Conservation (phyloP, 139 green algal species). For the Haematococcus sp. region DNA sequence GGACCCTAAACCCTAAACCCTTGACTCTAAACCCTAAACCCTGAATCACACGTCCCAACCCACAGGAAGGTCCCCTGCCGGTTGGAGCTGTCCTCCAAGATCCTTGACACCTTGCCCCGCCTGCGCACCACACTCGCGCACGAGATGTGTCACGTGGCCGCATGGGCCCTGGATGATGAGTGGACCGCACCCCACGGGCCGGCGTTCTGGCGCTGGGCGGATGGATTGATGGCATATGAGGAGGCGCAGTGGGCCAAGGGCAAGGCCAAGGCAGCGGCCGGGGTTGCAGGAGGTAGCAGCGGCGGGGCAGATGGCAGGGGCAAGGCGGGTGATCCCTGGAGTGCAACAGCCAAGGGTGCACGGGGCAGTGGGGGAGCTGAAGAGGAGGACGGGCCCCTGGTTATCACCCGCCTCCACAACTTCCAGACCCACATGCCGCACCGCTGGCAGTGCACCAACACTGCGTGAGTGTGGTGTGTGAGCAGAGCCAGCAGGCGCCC, state of each 20-base stretch:
- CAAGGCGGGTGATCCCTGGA: not conserved
- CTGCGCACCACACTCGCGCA: conserved; percentile 57
- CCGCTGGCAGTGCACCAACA: conserved; percentile 51
- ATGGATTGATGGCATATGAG: conserved; percentile 1
- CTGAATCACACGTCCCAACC: too few species aligned
- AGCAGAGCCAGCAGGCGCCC: too few species aligned
- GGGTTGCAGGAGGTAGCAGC: not conserved
- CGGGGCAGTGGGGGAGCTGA: conserved; percentile 12
- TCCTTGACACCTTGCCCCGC: conserved; percentile 34
- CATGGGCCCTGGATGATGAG: conserved; percentile 48
- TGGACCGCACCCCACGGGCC: conserved; percentile 44
- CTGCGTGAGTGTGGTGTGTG: not conserved
- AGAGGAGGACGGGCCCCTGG: conserved; percentile 15
- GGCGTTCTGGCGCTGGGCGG: conserved; percentile 50
- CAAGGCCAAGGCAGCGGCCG: not conserved
- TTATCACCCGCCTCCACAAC: conserved; percentile 52
- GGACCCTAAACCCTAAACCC: too few species aligned
- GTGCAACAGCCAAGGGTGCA: not conserved
- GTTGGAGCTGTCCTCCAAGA: conserved; percentile 45
- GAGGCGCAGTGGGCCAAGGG: not conserved
- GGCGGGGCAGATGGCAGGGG: not conserved
- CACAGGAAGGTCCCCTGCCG: conserved; percentile 35
- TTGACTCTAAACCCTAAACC: not conserved
- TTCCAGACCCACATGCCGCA: conserved; percentile 44
- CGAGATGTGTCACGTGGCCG: conserved; percentile 67